These are phyloP conservation scores for Talaromyces sp. DNA, from an alignment of 2,329 filamentous ascomycete genomes.

Conservation along the genomic window DNA sequence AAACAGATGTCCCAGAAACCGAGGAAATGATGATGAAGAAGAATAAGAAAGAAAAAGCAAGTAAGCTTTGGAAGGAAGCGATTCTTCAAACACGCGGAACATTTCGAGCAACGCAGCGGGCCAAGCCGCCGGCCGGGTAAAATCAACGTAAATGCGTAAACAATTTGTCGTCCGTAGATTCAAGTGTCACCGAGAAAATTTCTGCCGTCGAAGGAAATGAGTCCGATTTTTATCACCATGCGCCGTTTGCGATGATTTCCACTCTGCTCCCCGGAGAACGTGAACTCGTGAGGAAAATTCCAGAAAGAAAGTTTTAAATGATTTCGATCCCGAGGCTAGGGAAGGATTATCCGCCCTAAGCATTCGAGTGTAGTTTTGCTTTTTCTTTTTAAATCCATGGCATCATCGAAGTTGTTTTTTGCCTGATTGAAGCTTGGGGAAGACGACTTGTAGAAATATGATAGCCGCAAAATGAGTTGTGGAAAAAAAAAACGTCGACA, in stretches of 20 bases:
- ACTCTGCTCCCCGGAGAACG: not conserved
- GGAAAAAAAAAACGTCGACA: not conserved
- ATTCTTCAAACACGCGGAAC: not conserved
- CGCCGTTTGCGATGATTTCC: not conserved
- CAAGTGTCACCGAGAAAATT: not conserved
- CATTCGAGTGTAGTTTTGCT: not conserved
- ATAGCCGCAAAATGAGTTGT: not conserved
- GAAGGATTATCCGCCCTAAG: not conserved
- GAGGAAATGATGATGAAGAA: not conserved
- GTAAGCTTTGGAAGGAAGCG: not conserved
- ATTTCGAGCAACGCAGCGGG: not conserved
- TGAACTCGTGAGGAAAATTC: not conserved
- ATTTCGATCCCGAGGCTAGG: not conserved
- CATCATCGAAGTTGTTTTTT: not conserved
- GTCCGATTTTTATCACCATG: not conserved
- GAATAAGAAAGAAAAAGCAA: not conserved
- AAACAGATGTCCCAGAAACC: not conserved
- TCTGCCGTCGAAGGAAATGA: not conserved
- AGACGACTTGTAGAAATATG: not conserved
- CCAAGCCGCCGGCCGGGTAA: not conserved
- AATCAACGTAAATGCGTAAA: not conserved
- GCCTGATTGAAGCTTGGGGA: not conserved
- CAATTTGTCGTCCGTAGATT: not conserved
- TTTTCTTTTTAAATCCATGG: not conserved
- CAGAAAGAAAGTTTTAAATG: not conserved